Percentiles rank a stretch among this genome's conserved stretches.
These are phyloP conservation scores for Cucumis hystrix DNA, from an alignment of 306 rosid genomes.

Conservation along the genomic window DNA sequence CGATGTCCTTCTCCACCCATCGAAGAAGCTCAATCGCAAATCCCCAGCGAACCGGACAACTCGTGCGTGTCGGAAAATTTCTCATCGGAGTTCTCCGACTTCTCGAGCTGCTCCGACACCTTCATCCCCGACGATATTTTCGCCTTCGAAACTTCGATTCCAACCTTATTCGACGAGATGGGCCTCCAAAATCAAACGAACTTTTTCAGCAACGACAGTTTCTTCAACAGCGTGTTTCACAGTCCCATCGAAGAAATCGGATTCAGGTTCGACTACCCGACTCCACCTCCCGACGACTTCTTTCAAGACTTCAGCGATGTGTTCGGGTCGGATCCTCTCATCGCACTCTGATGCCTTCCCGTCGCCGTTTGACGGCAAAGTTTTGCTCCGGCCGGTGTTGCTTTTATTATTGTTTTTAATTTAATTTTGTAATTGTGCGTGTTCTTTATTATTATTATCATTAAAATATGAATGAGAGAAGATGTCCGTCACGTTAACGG, in stretches of 20 bases:
- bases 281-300: constrained; percentile 30
- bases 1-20: constrained; percentile 29
- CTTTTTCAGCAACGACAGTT: constrained; percentile 8
- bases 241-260: constrained; percentile 15
- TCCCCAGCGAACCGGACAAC: constrained; percentile 13
- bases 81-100: constrained; percentile 20
- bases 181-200: constrained; percentile 7
- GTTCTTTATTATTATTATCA: neutral
- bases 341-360: neutral
- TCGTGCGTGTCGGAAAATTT: constrained; percentile 33
- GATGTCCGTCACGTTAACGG: constrained; percentile 10
- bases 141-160: constrained; percentile 29
- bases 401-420: neutral
- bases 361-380: neutral
- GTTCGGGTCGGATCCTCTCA: constrained; percentile 45
- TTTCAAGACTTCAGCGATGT: constrained; percentile 85
- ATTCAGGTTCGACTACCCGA: constrained; percentile 30
- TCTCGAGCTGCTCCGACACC: constrained; percentile 24
- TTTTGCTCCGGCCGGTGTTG: constrained; percentile 14
- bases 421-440: neutral
- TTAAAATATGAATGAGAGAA: neutral
- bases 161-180: constrained; percentile 22
- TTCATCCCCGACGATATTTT: constrained; percentile 34
- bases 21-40: constrained; percentile 46
- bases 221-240: constrained; percentile 13